A percentile compares a stretch with the other conserved stretches of the same genome.
Conservation (phyloP, 768 basidiomycete genomes). For the Hydnum rufescens region DNA sequence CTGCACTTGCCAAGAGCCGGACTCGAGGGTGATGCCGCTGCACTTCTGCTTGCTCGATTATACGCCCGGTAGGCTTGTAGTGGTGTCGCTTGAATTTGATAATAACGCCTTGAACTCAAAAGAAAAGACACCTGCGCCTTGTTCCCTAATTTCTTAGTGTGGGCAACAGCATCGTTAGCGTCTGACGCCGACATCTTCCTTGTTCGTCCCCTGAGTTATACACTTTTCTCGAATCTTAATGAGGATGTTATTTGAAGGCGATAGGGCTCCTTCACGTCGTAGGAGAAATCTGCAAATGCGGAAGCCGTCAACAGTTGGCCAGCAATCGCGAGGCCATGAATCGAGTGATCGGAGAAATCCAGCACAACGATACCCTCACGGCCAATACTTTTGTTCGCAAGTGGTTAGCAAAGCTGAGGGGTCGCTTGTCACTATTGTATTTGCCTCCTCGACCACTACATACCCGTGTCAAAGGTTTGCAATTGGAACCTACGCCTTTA, state of each 20-base stretch:
- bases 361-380: constrained; percentile 23
- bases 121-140: not conserved
- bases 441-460: constrained; percentile 29
- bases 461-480: constrained; percentile 24
- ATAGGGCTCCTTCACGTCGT: constrained; percentile 51
- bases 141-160: not conserved
- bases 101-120: not conserved
- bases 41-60: constrained; percentile 57
- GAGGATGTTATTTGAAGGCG: not conserved
- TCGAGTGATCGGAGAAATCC: constrained; percentile 26
- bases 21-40: constrained; percentile 68
- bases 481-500: not conserved
- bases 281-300: constrained; percentile 49
- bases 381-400: constrained; percentile 53
- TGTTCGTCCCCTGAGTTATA: not conserved
- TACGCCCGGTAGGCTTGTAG: constrained; percentile 45
- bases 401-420: constrained; percentile 42
- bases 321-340: constrained; percentile 26
- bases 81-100: not conserved
- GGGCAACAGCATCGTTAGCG: not conserved
- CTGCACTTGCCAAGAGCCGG: constrained; percentile 45
- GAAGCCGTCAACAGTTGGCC: constrained; percentile 33
- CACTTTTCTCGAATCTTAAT: not conserved
- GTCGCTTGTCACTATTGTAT: constrained; percentile 37
- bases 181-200: not conserved